Base-by-base conservation (phyloP, 176 grass and related monocot species). In the Musa acuminata region DNA sequence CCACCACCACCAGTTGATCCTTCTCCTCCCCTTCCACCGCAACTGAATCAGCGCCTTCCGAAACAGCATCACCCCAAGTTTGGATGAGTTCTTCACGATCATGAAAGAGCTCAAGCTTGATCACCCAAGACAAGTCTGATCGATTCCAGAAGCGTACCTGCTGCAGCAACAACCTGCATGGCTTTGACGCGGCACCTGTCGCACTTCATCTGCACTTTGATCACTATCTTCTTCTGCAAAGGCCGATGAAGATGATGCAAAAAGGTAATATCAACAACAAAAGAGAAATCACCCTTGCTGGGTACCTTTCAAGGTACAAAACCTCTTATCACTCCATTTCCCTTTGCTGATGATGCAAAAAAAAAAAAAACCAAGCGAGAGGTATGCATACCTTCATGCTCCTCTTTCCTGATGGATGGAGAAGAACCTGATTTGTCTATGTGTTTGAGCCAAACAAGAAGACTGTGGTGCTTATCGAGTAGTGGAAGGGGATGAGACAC, bases 151-250 rank as follows among this genome's bases (percentile, higher is more conserved):
- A 43, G n/a, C 19, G 5, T 24, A 65, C 75, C 8, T 73, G 75
- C 68, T 48, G 80, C 50, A 20, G 85, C 87, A 74, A 14, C 91
- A 67, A 88, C 53, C 52, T 71, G 2, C 91, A 90, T 82, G 21
- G 91, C 87, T 86, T 84, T 90, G 27, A 77, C 58, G 9, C 87
- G 68, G 69, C 85, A 91, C 73, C 73, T 87, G 19, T 84, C 67
- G 69, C 85, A 76, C 14, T 13, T 14, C 82, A 95, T 88, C 21
- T 55, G 19, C 54, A 88, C 78, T 72, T 64, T 71, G 59, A 95
- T 84, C 55, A 88, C 83, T 11, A 95, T 86, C 82, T 84, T 84
- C 9, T 85, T 76, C 87, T 96, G 77, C 75, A 64, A 11, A 24
- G 1, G 23, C 29, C 23, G 64, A 51, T 43, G 35, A 6, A 43